Base-by-base conservation (phyloP, 2,329 filamentous ascomycete genomes). In the Xylogone sp. region DNA sequence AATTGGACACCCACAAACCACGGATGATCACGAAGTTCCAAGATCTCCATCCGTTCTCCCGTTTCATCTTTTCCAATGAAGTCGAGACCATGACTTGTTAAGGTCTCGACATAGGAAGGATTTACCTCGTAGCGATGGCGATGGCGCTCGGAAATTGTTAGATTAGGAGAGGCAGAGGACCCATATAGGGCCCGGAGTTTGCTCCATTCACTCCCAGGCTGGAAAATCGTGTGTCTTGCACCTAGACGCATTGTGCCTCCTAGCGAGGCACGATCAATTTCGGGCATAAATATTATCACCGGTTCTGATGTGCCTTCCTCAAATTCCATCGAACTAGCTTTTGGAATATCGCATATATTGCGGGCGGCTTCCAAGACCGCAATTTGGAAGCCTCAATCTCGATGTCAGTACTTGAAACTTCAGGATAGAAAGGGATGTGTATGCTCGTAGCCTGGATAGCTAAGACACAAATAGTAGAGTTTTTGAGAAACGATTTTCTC, bases 111-210 rank as follows among this genome's bases (percentile, higher is more conserved):
- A 63, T 86, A 86, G 10, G 82, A 79, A 0, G 91, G 90, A 71
- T 96, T 96, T 58, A 96, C 88, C 73, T 96, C 91, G 67, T 96
- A 96, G 34, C 90, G 82, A 71, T 96, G 91, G 54, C 91, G 83
- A 69, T 96, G 91, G 47, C 91, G 82, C 75, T 96, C 91, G 53
- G 78, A 71, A 43, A 87, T 78, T 18, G 71, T 69, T 31, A 31
- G 13, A 31, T 31, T 13, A 31, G 27, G 27, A 31, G 27, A 31
- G 1, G 74, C 68, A 1, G 71, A 73, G 2, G 73, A 70, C 3
- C 85, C 86, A 68, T 96, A 96, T 9, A 96, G 72, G 7, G 81
- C 79, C 16, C 90, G 85, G 21, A 96, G 78, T 59, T 84, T 85
- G 52, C 83, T 88, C 88, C 88, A 94, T 62, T 93, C 86, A 43